A percentile compares a stretch with the other conserved stretches of the same genome.
Conservation (phyloP, 2,329 filamentous ascomycete genomes). For the Colletotrichum sp. region DNA sequence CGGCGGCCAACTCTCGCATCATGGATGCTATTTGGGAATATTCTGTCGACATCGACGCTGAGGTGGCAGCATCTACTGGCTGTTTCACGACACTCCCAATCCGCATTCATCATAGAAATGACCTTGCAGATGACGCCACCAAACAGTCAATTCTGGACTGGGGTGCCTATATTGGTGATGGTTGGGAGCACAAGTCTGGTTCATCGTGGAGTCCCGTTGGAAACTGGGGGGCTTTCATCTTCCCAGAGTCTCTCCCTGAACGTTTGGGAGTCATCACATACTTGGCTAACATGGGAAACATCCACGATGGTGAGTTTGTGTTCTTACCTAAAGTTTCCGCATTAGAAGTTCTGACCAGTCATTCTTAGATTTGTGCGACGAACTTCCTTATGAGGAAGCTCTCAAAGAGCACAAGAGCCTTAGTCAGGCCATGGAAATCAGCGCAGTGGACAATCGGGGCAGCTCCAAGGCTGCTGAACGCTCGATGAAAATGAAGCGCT, state of each 20-base stretch:
- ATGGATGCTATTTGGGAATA: neutral
- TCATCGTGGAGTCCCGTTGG: constrained; percentile 1
- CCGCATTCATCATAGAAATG: neutral
- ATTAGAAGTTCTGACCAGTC: neutral
- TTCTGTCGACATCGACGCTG: neutral
- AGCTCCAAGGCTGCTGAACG: neutral
- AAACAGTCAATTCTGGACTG: neutral
- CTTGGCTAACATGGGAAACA: constrained; percentile 1
- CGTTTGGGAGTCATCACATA: neutral
- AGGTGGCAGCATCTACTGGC: neutral
- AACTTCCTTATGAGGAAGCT: neutral
- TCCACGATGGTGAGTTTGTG: neutral
- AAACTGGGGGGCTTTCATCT: constrained; percentile 9
- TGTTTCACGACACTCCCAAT: constrained; percentile 7
- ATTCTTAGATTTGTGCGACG: neutral
- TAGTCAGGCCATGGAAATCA: neutral
- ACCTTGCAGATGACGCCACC: neutral
- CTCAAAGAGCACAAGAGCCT: neutral
- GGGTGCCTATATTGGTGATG: neutral
- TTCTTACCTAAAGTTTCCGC: neutral
- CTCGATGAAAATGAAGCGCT: neutral
- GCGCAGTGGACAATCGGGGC: neutral
- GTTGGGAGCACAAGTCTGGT: neutral
- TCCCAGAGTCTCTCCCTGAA: neutral
- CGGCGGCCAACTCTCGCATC: neutral